Conservation (phyloP, 306 rosid species). For the Hippophae rhamnoides region DNA sequence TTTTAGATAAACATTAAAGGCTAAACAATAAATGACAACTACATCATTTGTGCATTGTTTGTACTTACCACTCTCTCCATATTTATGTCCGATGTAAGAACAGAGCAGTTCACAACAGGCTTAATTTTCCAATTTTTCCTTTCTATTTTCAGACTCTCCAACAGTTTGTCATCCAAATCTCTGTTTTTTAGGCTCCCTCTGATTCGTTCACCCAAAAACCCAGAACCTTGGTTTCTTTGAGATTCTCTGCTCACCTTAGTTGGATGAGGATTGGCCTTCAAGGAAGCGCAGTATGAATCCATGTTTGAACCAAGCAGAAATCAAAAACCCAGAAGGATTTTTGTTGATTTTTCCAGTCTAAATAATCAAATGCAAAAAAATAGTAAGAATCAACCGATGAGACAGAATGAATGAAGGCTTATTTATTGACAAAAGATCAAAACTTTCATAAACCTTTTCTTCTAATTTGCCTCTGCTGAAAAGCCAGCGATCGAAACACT, state of each 20-base stretch:
- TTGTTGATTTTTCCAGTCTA: slow-evolving; percentile 2
- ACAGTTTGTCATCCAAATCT: slow-evolving; percentile 20
- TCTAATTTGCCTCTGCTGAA: neutral
- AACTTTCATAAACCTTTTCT: neutral
- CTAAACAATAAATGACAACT: too few relatives aligned
- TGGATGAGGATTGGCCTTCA: slow-evolving; percentile 28
- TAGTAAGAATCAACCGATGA: neutral
- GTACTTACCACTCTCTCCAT: slow-evolving; percentile 34
- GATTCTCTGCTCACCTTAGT: slow-evolving; percentile 9
- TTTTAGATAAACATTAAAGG: neutral
- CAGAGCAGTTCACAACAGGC: slow-evolving; percentile 26
- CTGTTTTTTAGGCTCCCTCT: slow-evolving; percentile 24
- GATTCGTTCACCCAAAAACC: slow-evolving; percentile 46
- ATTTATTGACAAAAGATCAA: neutral
- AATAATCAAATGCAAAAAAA: neutral
- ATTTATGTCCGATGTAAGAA: slow-evolving; percentile 47
- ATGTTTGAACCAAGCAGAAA: slow-evolving; percentile 19
- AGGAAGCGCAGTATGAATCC: slow-evolving; percentile 40
- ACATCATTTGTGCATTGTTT: too few relatives aligned
- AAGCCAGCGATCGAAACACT: too few relatives aligned
- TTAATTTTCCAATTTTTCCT: slow-evolving; percentile 20
- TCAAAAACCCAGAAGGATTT: slow-evolving; percentile 4
- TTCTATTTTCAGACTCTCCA: slow-evolving; percentile 23
- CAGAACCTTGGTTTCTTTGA: slow-evolving; percentile 25
- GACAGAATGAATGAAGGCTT: neutral